Conservation (phyloP, 192 early-diverging fungal genomes). For the Coemansia sp. region DNA sequence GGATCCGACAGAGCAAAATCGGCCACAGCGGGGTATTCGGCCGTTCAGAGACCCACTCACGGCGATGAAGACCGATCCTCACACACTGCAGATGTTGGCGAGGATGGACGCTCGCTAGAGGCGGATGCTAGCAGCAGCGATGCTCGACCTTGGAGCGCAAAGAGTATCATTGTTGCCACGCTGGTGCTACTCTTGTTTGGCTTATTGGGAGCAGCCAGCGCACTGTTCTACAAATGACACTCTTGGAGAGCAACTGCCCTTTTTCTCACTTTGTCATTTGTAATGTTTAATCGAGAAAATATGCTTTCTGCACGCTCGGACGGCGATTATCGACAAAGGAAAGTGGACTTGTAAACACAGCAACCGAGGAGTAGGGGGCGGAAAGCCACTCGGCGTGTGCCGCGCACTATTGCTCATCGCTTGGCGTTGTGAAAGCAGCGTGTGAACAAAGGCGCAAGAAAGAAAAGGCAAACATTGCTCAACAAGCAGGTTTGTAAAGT, state of each 20-base stretch:
- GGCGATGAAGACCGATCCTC: constrained; percentile 1
- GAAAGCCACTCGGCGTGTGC: constrained; percentile 1
- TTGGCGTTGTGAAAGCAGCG: no score
- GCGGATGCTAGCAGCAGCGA: background rate
- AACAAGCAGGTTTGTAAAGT: background rate
- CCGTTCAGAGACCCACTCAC: background rate
- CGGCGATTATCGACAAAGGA: background rate
- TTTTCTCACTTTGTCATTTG: no score
- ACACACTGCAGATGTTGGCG: background rate
- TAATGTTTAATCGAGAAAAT: background rate
- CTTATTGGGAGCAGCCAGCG: constrained; percentile 15
- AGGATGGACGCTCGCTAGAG: background rate
- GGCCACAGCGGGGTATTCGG: background rate
- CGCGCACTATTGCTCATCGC: background rate
- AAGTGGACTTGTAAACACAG: background rate
- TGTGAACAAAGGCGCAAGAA: background rate
- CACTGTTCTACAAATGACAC: constrained; percentile 7
- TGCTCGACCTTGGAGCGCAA: background rate
- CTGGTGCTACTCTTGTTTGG: constrained; percentile 12
- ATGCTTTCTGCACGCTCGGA: background rate
- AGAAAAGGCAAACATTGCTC: no score
- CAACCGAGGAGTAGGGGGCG: background rate
- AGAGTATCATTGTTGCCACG: background rate
- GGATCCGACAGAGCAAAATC: background rate
- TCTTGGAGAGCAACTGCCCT: background rate